These are phyloP conservation scores for Austroboletus niveus DNA, from an alignment of 1,284 basidiomycete species.

Conservation along the genomic window DNA sequence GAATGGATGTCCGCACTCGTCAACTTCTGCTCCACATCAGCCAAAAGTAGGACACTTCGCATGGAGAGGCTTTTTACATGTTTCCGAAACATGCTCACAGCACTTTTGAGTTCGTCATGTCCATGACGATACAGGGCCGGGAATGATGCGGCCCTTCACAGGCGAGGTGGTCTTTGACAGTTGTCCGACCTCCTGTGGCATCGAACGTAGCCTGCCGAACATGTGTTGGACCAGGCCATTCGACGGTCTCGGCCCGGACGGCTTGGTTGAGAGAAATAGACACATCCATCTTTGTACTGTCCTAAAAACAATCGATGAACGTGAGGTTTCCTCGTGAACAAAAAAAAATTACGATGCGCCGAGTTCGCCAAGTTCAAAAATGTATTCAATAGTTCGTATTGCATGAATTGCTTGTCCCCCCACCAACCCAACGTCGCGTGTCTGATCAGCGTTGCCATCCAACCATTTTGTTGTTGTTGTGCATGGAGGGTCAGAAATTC, in stretches of 20 bases:
- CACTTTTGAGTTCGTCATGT: not conserved
- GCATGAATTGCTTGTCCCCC: not conserved
- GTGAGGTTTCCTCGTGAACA: conserved; percentile 4
- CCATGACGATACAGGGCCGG: not conserved
- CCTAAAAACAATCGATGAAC: not conserved
- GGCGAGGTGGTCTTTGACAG: conserved; percentile 3
- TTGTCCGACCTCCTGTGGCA: not conserved
- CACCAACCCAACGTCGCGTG: not conserved
- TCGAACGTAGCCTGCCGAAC: not conserved
- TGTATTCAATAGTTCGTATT: not conserved
- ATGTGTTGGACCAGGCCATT: too few species aligned
- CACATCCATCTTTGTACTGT: not conserved
- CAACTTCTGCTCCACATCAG: conserved; percentile 3
- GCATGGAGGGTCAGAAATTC: not conserved
- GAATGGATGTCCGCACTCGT: not conserved
- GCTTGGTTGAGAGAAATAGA: not conserved
- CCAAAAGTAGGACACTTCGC: not conserved
- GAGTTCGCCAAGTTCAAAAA: not conserved
- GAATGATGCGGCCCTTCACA: not conserved
- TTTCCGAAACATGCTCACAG: not conserved
- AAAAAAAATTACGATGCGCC: not conserved
- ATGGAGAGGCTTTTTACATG: not conserved
- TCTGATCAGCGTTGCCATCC: not conserved
- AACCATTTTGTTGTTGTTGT: not conserved
- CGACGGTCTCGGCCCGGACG: not conserved